A percentile compares a stretch with the other conserved stretches of the same genome.
phyloP scores from a whole-genome alignment of 202 grass and related monocot species.

The Bolboschoenoplectus hybrid region DNA sequence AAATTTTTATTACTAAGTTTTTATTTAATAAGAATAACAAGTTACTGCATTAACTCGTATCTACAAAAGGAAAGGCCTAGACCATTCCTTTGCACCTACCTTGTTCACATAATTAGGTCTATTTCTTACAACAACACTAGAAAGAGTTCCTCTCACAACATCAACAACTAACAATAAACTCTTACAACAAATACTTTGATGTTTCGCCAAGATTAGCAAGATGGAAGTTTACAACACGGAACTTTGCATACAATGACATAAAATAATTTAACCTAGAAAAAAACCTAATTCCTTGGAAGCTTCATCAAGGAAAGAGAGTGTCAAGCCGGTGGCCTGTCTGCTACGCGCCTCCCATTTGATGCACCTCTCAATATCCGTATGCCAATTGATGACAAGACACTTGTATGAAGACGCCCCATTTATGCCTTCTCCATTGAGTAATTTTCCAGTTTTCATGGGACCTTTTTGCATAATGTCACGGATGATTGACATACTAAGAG shows the following conservation, averaged over 20 bases:
- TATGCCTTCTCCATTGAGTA: slow-evolving; percentile 55
- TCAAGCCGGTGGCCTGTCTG: slow-evolving; percentile 79
- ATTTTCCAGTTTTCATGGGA: slow-evolving; percentile 44
- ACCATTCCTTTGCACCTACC: slow-evolving; percentile 27
- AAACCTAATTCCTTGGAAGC: slow-evolving; percentile 89
- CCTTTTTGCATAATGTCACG: slow-evolving; percentile 80
- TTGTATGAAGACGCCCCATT: slow-evolving; percentile 52
- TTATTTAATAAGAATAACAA: slow-evolving; percentile 15
- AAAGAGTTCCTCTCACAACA: slow-evolving; percentile 15
- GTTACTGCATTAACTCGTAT: slow-evolving; percentile 18
- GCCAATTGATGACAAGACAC: slow-evolving; percentile 71
- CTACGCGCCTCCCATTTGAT: slow-evolving; percentile 91
- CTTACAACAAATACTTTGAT: slow-evolving; percentile 33
- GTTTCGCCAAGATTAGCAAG: slow-evolving; percentile 32
- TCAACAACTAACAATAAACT: slow-evolving; percentile 9
- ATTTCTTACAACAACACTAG: slow-evolving; percentile 33
- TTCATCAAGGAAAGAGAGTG: slow-evolving; percentile 69
- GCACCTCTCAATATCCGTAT: slow-evolving; percentile 75
- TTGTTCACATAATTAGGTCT: slow-evolving; percentile 37
- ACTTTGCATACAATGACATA: slow-evolving; percentile 1
- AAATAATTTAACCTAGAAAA: slow-evolving; percentile 44
- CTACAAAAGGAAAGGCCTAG: slow-evolving; percentile 30
- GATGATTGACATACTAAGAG: slow-evolving; percentile 86
- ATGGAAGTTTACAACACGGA: not conserved
- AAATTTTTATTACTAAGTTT: slow-evolving; percentile 9